Evolutionary conservation across 2,329 filamentous ascomycete species (phyloP), one percentile per base, ranked within the genome.

Genomic region (Samsoniella hepiali): DNA sequence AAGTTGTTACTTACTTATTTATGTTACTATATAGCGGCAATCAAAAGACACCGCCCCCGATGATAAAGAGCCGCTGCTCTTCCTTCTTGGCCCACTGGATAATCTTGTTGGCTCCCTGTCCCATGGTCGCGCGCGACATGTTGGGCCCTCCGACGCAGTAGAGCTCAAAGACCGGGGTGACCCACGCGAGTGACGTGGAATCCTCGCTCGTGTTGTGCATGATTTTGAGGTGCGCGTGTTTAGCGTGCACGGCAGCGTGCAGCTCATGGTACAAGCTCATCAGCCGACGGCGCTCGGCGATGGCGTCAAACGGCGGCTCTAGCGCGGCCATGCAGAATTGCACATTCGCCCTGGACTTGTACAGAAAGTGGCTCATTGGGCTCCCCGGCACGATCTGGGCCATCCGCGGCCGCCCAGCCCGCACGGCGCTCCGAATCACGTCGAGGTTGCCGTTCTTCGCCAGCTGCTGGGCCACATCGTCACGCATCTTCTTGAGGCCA

Each of bases 1-100:
- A 31, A 45, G 40, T 61, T 61, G 49, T n/a, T 29, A 42, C 11
- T 11, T 15, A 34, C 27, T 57, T 32, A 5, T n/a, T 15, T 56
- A 47, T 4, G 8, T 17, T 40, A 4, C 15, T 40, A 40, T 32
- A 38, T 44, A 38, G 49, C 58, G 59, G 51, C 42, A 55, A 55
- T 62, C 51, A 88, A 70, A 89, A 90, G 69, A 98, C 94, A 50
- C 93, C 95, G n/a, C 95, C 96, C 1, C 95, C 95, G 72, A 99
- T 95, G 65, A 99, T 97, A 72, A 99, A 99, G 6, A 98, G 80
- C 63, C 95, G 83, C 76, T 98, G 93, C 76, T 98, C 94, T 76
- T 99, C 95, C 68, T 88, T 84, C 72, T 91, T 89, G 1, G 94
- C 89, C 93, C 94, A 99, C 72, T 95, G 91, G 6, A 96, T 88